Base-by-base conservation (phyloP, 1,139 yeast species). In the Hansenula anomala region DNA sequence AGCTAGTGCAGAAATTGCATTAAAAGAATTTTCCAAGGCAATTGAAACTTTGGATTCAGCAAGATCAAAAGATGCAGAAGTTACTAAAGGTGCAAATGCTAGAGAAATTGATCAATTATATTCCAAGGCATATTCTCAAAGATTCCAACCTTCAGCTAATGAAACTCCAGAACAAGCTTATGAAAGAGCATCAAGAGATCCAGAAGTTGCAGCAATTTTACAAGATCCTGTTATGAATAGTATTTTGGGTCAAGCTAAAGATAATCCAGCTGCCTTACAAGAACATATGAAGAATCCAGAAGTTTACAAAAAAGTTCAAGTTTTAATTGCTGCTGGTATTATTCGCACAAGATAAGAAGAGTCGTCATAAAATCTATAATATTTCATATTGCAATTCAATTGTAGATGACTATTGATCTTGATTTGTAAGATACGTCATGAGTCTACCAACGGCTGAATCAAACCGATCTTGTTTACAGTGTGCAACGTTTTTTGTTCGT, bases 201-300 rank as follows among this genome's bases (percentile, higher is more conserved):
- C 98, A 16, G 98, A 92, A 69, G 83, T 92, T 48, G 89, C 85
- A 38, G 74, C 80, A 43, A 89, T 90, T 53, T 75, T 94, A 65
- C 94, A 87, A 63, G 97, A 92, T 60, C 98, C 98, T 13, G 90
- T 92, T 34, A 92, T 94, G 97, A 94, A 89, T 67, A 84, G 92
- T 45, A 92, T 94, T 52, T 75, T 94, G 60, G 83, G 80, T 49
- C 98, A 94, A 68, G 98, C 97, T 16, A 87, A 85, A 63, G 88
- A 81, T 46, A 86, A 94, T 61, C 98, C 98, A 34, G 96, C 96
- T 37, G 97, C 98, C 36, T 75, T 94, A 53, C 94, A 87, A 61
- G 97, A 92, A 54, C 98, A 94, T 66, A 89, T 94, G 97, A 86
- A 78, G 72, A 94, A 92, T 66, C 97, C 98, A 28, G 95, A 81